Evolutionary conservation across 108 stramenopile species (phyloP).

Genomic region (Aureococcus anophagefferens): DNA sequence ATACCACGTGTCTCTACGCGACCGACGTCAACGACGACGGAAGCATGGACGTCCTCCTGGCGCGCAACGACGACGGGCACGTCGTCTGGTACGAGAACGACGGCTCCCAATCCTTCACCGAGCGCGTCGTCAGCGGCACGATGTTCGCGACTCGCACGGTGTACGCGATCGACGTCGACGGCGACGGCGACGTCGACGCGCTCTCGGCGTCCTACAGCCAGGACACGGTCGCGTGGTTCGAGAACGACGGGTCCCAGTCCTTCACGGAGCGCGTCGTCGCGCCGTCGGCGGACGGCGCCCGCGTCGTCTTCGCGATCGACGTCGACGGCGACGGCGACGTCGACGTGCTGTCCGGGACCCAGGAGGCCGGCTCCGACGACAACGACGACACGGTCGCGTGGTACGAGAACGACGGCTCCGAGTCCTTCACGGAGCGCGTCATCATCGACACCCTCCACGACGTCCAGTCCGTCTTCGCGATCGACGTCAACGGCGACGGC

Average conservation of each 20-base stretch:
- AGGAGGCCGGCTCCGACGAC: background rate
- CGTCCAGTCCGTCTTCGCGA: background rate
- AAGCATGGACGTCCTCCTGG: conserved; percentile 16
- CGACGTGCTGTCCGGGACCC: conserved; percentile 19
- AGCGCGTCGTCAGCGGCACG: background rate
- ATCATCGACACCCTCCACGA: background rate
- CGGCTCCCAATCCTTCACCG: background rate
- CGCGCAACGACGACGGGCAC: conserved; percentile 14
- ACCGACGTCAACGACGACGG: no score
- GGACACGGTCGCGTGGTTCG: conserved; percentile 9
- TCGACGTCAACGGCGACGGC: conserved; percentile 27
- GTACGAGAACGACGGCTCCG: no score
- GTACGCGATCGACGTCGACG: conserved; percentile 16
- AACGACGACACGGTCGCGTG: no score
- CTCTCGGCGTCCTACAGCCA: conserved; percentile 17
- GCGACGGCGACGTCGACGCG: conserved; percentile 14
- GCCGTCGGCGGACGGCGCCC: no score
- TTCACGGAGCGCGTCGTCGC: no score
- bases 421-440: no score
- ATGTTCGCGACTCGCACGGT: background rate
- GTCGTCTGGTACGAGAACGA: conserved; percentile 22
- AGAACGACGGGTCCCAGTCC: no score
- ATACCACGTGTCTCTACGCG: no score
- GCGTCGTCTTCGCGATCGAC: conserved; percentile 19
- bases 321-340: conserved; percentile 27